phyloP scores from a whole-genome alignment of 2,329 filamentous ascomycete genomes.

The Sporothrix pallida region DNA sequence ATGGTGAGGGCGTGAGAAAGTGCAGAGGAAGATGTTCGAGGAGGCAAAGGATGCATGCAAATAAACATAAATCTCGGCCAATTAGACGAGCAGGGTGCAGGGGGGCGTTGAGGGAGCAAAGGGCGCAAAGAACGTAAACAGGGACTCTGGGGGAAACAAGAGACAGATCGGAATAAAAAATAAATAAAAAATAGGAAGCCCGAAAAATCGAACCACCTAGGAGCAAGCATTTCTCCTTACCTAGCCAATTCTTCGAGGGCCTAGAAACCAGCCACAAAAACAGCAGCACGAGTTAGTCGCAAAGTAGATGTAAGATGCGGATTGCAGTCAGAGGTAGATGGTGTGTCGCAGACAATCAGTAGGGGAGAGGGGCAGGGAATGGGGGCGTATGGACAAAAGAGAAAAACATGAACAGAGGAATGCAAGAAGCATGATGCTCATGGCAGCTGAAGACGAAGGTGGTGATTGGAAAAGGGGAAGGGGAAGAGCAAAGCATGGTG shows the following conservation, averaged over 20 bases:
- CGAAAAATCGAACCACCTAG: constrained; percentile 5
- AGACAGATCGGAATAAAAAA: not conserved
- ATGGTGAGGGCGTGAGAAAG: not conserved
- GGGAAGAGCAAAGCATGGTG: not conserved
- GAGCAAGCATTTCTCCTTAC: constrained; percentile 23
- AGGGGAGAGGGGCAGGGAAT: not conserved
- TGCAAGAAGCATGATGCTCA: not conserved
- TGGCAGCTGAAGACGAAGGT: not conserved
- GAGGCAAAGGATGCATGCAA: not conserved
- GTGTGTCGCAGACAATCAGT: too few species aligned
- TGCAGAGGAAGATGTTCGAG: not conserved
- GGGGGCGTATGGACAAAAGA: not conserved
- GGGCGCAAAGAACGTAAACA: not conserved
- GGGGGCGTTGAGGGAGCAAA: not conserved
- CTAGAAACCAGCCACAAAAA: constrained; percentile 30
- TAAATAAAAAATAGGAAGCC: not conserved
- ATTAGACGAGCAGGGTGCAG: constrained; percentile 11
- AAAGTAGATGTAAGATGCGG: constrained; percentile 4
- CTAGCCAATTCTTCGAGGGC: constrained; percentile 35
- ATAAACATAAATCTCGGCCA: constrained; percentile 11
- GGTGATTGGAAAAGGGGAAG: not conserved
- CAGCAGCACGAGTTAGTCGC: constrained; percentile 25
- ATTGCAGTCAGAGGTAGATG: not conserved
- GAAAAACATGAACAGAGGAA: constrained; percentile 5
- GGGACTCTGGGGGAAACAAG: not conserved